A percentile compares a stretch with the other conserved stretches of the same genome.
Evolutionary conservation across 208 protist genomes (phyloP).

Genomic region (Angomonas ambiguus): DNA sequence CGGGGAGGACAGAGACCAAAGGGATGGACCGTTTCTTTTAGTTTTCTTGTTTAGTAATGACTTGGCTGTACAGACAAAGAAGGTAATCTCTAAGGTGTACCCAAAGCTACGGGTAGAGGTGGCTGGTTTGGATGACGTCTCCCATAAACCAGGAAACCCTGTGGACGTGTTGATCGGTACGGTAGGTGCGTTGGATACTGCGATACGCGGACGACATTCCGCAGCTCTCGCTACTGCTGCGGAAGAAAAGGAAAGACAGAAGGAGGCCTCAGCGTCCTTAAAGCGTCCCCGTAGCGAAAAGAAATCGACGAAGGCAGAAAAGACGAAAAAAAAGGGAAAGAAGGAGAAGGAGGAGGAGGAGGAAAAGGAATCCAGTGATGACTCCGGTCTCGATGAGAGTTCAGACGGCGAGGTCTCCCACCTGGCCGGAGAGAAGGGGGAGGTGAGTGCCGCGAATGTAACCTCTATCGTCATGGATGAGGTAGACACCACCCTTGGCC

Average conservation of each 20-base stretch:
- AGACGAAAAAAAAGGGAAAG: conserved; percentile 23
- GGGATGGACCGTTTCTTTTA: conserved; percentile 54
- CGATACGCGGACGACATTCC: conserved; percentile 56
- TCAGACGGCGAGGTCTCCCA: neutral
- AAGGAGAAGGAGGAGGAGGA: conserved; percentile 10
- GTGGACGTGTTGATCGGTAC: conserved; percentile 80
- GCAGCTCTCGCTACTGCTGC: conserved; percentile 29
- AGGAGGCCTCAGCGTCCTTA: conserved; percentile 13
- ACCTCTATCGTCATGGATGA: conserved; percentile 83
- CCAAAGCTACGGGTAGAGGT: conserved; percentile 50
- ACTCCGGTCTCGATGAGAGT: conserved; percentile 21
- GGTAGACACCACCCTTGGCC: conserved; percentile 85
- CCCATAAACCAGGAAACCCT: neutral
- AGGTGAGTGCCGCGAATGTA: conserved; percentile 52
- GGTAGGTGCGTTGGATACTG: conserved; percentile 57
- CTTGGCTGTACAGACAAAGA: conserved; percentile 78
- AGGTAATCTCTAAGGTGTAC: conserved; percentile 73
- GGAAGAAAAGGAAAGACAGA: conserved; percentile 32
- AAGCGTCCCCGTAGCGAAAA: neutral
- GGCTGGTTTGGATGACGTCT: conserved; percentile 63
- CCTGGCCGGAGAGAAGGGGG: conserved; percentile 18
- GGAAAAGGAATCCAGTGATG: conserved; percentile 23
- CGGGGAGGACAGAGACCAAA: neutral
- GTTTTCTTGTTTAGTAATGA: conserved; percentile 89
- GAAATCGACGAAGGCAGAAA: conserved; percentile 3